Evolutionary conservation across 176 grass and related monocot genomes (phyloP).

Genomic region (Luzula sylvatica): DNA sequence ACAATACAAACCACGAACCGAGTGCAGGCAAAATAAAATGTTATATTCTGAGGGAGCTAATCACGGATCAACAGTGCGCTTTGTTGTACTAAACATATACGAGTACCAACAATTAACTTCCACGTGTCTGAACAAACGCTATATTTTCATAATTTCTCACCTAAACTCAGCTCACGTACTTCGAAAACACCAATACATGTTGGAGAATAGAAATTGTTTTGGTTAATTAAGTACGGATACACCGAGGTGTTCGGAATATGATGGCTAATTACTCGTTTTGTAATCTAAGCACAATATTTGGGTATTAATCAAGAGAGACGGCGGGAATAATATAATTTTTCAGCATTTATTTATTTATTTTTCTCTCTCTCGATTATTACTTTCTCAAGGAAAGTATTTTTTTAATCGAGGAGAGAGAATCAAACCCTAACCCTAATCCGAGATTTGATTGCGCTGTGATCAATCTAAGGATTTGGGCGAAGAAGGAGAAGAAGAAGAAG

Average conservation of each 20-base stretch:
- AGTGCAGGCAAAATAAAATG: background rate
- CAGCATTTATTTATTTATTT: slow-evolving; percentile 7
- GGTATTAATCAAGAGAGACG: slow-evolving; percentile 6
- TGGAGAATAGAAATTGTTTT: too few relatives aligned
- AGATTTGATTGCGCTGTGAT: slow-evolving; percentile 15
- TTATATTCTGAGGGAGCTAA: background rate
- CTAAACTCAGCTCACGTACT: background rate
- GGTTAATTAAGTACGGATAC: background rate
- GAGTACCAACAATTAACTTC: background rate
- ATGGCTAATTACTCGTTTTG: too few relatives aligned
- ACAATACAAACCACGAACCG: background rate
- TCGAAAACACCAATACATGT: background rate
- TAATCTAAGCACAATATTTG: too few relatives aligned
- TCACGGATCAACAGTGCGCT: background rate
- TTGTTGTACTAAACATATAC: slow-evolving; percentile 19
- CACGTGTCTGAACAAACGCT: slow-evolving; percentile 14
- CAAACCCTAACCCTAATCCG: slow-evolving; percentile 4
- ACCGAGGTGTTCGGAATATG: background rate
- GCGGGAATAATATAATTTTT: slow-evolving; percentile 12
- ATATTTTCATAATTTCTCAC: background rate
- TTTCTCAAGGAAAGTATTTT: background rate
- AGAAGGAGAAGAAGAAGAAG: background rate
- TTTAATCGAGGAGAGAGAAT: slow-evolving; percentile 3
- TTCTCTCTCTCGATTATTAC: background rate
- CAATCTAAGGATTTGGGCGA: slow-evolving; percentile 20